phyloP scores from a whole-genome alignment of 805 yeast species.

The Ogataea pini region DNA sequence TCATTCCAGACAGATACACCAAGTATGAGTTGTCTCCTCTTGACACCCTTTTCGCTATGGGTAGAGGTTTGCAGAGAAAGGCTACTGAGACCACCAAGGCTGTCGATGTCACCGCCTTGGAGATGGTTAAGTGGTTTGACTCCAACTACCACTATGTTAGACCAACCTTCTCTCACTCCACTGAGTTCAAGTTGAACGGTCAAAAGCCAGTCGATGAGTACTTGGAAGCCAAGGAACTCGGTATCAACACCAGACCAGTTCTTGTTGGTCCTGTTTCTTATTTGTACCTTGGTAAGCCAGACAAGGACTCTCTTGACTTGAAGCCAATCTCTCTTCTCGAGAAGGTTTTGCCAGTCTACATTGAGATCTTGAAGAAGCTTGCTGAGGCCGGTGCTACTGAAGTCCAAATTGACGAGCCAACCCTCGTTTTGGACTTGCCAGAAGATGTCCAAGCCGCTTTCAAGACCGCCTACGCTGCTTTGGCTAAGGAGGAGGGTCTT shows the following conservation, averaged over 20 bases:
- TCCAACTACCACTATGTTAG: constrained; percentile 99
- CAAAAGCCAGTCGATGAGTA: constrained; percentile 96
- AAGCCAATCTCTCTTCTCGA: constrained; percentile 89
- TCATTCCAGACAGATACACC: constrained; percentile 94
- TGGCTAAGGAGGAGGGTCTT: constrained; percentile 64
- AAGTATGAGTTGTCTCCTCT: constrained; percentile 85
- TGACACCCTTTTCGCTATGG: constrained; percentile 97
- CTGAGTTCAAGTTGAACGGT: constrained; percentile 94
- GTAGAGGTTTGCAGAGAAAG: constrained; percentile 98
- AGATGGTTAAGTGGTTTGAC: constrained; percentile 99
- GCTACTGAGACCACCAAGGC: constrained; percentile 85
- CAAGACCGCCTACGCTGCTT: constrained; percentile 81
- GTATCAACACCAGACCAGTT: constrained; percentile 97
- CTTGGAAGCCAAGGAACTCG: constrained; percentile 96
- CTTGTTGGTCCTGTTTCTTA: constrained; percentile 94
- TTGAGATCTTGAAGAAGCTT: constrained; percentile 82
- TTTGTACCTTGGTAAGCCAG: constrained; percentile 95
- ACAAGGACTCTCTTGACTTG: constrained; percentile 93
- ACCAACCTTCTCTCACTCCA: constrained; percentile 96
- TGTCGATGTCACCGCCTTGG: constrained; percentile 97
- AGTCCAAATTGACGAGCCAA: constrained; percentile 98
- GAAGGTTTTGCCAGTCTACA: constrained; percentile 91
- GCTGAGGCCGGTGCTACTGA: constrained; percentile 92
- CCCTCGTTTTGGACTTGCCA: constrained; percentile 90
- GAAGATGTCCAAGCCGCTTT: constrained; percentile 79